Evolutionary conservation across 1,284 basidiomycete species (phyloP), one percentile per base, ranked within the genome.

Genomic region (Trichosporon faecale): DNA sequence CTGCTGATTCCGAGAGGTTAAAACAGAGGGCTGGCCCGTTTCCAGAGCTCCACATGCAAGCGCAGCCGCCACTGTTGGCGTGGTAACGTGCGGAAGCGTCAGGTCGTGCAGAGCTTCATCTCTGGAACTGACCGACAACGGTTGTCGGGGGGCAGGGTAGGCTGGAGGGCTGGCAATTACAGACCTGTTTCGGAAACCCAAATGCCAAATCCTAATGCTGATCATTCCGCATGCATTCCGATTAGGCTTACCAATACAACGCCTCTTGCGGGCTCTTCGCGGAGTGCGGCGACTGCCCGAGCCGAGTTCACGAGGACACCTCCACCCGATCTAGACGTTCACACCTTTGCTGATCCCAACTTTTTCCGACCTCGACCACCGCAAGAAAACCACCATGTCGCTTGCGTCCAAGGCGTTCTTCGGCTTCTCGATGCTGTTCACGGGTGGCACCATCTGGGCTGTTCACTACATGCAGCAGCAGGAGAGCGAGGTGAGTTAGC

Each of bases 391-490:
- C 21, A 64, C 64, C 49, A 92, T 93, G 89, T 91, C 92, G 69
- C 86, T 88, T 69, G 86, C 87, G 66, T 91, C 95, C 25, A 94
- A 93, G 82, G 83, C 87, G 55, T 93, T 94, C 4, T 87, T 98
- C 33, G 84, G 85, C 35, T 87, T 85, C n/a, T 90, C 94, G 3
- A 82, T 93, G 66, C 76, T 88, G 8, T 82, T 91, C 66, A 89
- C 91, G 14, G 87, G 86, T 1, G 83, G 89, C 35, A 93, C 91
- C 6, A 89, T 99, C 77, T 95, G 90, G 89, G 93, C 90, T 23
- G 96, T 99, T 6, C 96, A 98, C 81, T 91, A 88, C 77, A 88
- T 96, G 73, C 96, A 99, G 83, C 85, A 88, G 57, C 87, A 89
- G 77, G 95, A 99, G 82, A 90, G 91, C 68, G 89, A 94, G 77